These are phyloP conservation scores for Entomortierella lignicola DNA, from an alignment of 192 early-diverging fungal genomes.

Conservation along the genomic window DNA sequence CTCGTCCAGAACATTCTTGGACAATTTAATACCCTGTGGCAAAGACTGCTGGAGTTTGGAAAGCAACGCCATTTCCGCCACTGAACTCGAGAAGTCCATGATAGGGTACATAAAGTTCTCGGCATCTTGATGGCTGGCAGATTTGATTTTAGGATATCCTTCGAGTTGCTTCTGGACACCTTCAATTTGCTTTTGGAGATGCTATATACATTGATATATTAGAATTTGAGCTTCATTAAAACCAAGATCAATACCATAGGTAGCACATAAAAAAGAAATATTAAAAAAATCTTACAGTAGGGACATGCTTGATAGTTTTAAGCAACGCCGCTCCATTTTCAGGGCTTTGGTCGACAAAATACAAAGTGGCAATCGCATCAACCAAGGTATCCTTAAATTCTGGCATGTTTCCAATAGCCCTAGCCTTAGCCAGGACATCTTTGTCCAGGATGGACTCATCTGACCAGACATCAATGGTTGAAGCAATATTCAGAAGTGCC, in stretches of 20 bases:
- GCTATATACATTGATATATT: constrained; percentile 11
- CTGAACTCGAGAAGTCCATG: constrained; percentile 60
- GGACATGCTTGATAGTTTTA: constrained; percentile 61
- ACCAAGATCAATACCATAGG: not conserved
- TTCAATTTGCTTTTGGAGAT: constrained; percentile 55
- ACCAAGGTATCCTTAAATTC: constrained; percentile 73
- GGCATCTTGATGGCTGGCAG: constrained; percentile 25
- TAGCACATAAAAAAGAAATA: constrained; percentile 2
- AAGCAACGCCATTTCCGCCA: constrained; percentile 64
- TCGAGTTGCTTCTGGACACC: constrained; percentile 50
- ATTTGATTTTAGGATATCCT: constrained; percentile 45
- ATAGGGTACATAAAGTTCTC: constrained; percentile 47
- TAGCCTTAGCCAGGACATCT: constrained; percentile 41
- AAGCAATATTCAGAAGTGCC: constrained; percentile 43
- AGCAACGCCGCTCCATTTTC: constrained; percentile 55
- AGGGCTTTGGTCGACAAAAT: constrained; percentile 71
- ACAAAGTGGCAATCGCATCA: constrained; percentile 76
- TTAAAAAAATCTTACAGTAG: constrained; percentile 54
- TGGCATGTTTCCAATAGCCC: constrained; percentile 44
- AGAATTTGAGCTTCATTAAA: constrained; percentile 11
- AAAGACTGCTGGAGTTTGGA: constrained; percentile 47
- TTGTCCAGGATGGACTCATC: constrained; percentile 40
- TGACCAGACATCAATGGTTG: constrained; percentile 49
- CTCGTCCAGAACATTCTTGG: constrained; percentile 35
- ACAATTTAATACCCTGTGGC: constrained; percentile 20